Evolutionary conservation across 2,329 filamentous ascomycete genomes (phyloP), one percentile per base, ranked within the genome.

Genomic region (Alternaria sp.): DNA sequence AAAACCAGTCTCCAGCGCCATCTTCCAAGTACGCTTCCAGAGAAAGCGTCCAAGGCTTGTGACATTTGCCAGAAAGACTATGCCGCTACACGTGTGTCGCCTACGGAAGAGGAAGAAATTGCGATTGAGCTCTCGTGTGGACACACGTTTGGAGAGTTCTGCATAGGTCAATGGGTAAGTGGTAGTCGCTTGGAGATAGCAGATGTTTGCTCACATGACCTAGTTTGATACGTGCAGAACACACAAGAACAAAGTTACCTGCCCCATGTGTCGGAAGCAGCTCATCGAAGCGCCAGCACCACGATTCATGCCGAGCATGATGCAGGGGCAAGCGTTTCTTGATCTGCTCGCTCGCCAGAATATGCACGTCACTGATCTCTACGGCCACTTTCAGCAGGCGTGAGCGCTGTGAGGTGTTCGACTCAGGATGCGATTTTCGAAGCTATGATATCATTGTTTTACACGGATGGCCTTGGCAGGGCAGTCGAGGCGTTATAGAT

Each of bases 11-110:
- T 79, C 5, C 62, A 67, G 8, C 73, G 69, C 17, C 63, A 72
- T 40, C 60, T 78, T 15, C 68, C 70, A 17, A 68, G 63, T 25
- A 67, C 78, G 32, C 66, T 79, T 12, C 67, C 73, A 28, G 63
- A 74, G 45, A 71, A 67, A 5, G 59, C 67, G 13, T 75, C 71
- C 36, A 56, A 64, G 10, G 62, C 63, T 9, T 80, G 77, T 64
- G 77, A 79, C 44, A 79, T 80, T 21, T 80, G 77, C 65, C 70
- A 74, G 17, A 80, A 79, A 54, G 77, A 79, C 30, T 80, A 77
- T 36, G 75, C 77, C 4, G 51, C 54, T 25, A 70, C 62, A 25
- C 60, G 69, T 51, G 74, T 77, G 13, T 15, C 70, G 23, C 72
- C 77, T 3, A 67, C 63, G 4, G 77, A 79, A 50, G 73, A 78